Evolutionary conservation across 2,329 filamentous ascomycete species (phyloP).

Genomic region (Huntiella moniliformis): DNA sequence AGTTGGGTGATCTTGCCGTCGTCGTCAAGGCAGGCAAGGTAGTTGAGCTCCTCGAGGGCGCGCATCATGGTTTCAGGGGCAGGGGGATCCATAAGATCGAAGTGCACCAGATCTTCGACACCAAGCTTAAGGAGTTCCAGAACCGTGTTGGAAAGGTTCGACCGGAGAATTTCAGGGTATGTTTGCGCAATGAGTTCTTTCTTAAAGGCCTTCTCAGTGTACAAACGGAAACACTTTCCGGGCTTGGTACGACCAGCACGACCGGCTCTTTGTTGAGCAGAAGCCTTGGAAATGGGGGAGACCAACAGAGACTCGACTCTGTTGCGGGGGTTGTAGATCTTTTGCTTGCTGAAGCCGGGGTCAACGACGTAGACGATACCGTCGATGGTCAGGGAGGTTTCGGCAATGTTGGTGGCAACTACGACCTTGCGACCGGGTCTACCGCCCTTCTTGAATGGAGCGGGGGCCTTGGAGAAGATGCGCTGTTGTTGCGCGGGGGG

Average conservation of each 20-base stretch:
- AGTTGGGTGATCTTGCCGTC: constrained; percentile 81
- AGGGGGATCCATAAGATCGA: constrained; percentile 95
- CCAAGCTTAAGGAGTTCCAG: constrained; percentile 95
- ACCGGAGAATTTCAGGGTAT: constrained; percentile 85
- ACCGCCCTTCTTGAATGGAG: constrained; percentile 52
- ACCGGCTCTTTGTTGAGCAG: constrained; percentile 90
- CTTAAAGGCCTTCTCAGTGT: constrained; percentile 91
- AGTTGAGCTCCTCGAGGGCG: constrained; percentile 92
- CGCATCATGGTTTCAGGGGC: constrained; percentile 98
- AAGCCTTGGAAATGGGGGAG: constrained; percentile 93
- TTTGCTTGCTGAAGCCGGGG: constrained; percentile 96
- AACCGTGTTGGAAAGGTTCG: constrained; percentile 87
- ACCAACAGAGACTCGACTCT: constrained; percentile 94
- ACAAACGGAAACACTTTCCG: constrained; percentile 93
- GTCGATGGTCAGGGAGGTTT: constrained; percentile 93
- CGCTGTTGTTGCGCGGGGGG: constrained; percentile 84
- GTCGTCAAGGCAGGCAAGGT: constrained; percentile 87
- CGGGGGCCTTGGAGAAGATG: constrained; percentile 82
- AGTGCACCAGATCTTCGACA: constrained; percentile 88
- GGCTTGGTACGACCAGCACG: constrained; percentile 97
- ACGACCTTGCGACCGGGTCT: constrained; percentile 85
- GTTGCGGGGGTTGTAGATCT: constrained; percentile 94
- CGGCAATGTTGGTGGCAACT: constrained; percentile 91
- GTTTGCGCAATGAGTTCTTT: constrained; percentile 96
- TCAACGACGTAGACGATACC: constrained; percentile 99